A percentile compares a stretch with the other conserved stretches of the same genome.
Evolutionary conservation across 768 basidiomycete species (phyloP).

Genomic region (Termitomyces sp.): DNA sequence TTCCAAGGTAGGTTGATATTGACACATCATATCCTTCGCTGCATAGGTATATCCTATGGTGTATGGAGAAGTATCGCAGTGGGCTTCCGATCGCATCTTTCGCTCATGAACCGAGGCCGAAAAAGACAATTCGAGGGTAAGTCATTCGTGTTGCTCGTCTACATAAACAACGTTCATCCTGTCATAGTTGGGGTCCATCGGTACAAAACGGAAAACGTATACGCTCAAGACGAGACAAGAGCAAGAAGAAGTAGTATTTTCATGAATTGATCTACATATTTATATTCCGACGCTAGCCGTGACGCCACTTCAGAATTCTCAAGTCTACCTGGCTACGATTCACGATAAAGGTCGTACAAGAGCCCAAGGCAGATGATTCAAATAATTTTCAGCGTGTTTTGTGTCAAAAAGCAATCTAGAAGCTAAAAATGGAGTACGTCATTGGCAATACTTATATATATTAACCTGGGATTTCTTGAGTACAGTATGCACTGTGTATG

Average conservation of each 20-base stretch:
- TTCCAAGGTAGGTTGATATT: neutral
- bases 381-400: neutral
- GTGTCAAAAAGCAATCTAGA: neutral
- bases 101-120: slow-evolving; percentile 62
- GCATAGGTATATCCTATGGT: slow-evolving; percentile 81
- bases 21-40: neutral
- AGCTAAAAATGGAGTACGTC: neutral
- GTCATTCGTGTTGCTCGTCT: neutral
- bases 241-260: slow-evolving; percentile 21
- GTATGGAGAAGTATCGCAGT: slow-evolving; percentile 74
- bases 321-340: neutral
- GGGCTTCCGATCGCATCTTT: slow-evolving; percentile 54
- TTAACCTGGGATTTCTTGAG: too few species aligned
- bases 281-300: neutral
- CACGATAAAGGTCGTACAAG: neutral
- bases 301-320: neutral
- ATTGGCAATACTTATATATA: neutral
- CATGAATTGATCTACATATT: neutral
- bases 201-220: slow-evolving; percentile 74
- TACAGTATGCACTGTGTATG: too few species aligned
- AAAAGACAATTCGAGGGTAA: slow-evolving; percentile 83
- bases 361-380: too few species aligned
- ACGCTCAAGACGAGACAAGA: slow-evolving; percentile 54
- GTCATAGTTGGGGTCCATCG: slow-evolving; percentile 63
- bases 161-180: neutral